A percentile compares a stretch with the other conserved stretches of the same genome.
These are phyloP conservation scores for Mycena polygramma DNA, from an alignment of 768 basidiomycete species.

Conservation along the genomic window DNA sequence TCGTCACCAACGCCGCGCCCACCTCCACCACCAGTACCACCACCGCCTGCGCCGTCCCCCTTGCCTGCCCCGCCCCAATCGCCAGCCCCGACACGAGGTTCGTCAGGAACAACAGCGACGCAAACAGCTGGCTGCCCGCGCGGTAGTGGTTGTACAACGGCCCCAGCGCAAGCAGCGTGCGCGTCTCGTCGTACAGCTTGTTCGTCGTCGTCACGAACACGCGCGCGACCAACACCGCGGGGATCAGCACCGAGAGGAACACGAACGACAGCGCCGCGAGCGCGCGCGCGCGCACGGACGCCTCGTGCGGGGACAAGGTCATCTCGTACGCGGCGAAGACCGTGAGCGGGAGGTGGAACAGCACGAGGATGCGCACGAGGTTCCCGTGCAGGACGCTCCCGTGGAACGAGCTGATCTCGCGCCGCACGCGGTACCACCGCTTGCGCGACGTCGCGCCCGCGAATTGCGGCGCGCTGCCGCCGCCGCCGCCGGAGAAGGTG, in stretches of 20 bases:
- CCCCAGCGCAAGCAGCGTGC: constrained; percentile 90
- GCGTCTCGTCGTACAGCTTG: constrained; percentile 95
- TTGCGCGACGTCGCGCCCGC: constrained; percentile 49
- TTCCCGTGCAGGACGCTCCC: constrained; percentile 89
- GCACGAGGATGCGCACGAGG: constrained; percentile 88
- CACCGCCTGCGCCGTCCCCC: constrained; percentile 93
- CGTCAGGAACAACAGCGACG: constrained; percentile 81
- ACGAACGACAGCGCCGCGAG: constrained; percentile 88
- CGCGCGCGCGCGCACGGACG: constrained; percentile 72
- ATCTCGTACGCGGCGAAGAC: constrained; percentile 93
- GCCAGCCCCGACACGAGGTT: constrained; percentile 88
- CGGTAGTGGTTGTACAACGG: constrained; percentile 96
- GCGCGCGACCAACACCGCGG: constrained; percentile 80
- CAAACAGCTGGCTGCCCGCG: constrained; percentile 91
- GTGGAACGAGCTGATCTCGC: constrained; percentile 83
- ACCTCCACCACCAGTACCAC: constrained; percentile 93
- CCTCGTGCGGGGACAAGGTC: constrained; percentile 64
- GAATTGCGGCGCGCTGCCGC: background rate
- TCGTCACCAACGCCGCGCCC: constrained; percentile 86
- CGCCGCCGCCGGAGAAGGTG: constrained; percentile 30
- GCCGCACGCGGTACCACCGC: constrained; percentile 67
- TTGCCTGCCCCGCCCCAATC: constrained; percentile 90
- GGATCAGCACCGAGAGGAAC: constrained; percentile 82
- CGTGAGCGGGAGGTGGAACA: constrained; percentile 96
- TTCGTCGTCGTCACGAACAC: constrained; percentile 85